These are phyloP conservation scores for Yamadazyma songkhlaensis DNA, from an alignment of 1,139 yeast genomes.

Conservation along the genomic window DNA sequence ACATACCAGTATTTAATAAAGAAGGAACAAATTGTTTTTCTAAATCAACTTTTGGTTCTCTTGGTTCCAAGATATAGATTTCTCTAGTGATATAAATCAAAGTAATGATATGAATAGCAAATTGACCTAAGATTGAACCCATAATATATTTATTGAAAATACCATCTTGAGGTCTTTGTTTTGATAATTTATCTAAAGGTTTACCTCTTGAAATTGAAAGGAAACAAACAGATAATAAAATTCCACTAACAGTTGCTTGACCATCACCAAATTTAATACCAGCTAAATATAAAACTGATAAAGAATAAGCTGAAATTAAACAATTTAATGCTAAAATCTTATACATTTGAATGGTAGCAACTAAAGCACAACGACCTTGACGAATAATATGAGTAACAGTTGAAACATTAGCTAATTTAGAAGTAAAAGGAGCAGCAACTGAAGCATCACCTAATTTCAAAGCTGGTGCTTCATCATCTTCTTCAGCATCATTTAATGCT, in stretches of 20 bases:
- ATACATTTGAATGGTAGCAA: slow-evolving; percentile 98
- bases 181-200: slow-evolving; percentile 84
- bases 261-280: slow-evolving; percentile 99
- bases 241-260: slow-evolving; percentile 91
- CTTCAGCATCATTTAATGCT: slow-evolving; percentile 67
- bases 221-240: slow-evolving; percentile 90
- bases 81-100: slow-evolving; percentile 79
- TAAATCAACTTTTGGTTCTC: slow-evolving; percentile 82
- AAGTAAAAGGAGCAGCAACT: slow-evolving; percentile 98
- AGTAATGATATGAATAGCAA: slow-evolving; percentile 85
- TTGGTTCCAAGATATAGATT: slow-evolving; percentile 85
- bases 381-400: slow-evolving; percentile 93
- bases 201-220: slow-evolving; percentile 92
- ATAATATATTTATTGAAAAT: slow-evolving; percentile 91
- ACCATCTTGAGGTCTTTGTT: slow-evolving; percentile 97
- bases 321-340: slow-evolving; percentile 95
- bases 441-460: slow-evolving; percentile 98
- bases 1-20: slow-evolving; percentile 92
- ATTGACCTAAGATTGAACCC: slow-evolving; percentile 97
- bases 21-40: slow-evolving; percentile 90
- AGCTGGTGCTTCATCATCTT: slow-evolving; percentile 84
- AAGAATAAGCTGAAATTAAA: slow-evolving; percentile 92
- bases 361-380: slow-evolving; percentile 98
- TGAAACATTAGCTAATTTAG: slow-evolving; percentile 87
- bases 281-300: slow-evolving; percentile 90